Percentiles rank a stretch among this genome's conserved stretches.
These are phyloP conservation scores for Leccinum fuscescens DNA, from an alignment of 1,284 basidiomycete species.

Conservation along the genomic window DNA sequence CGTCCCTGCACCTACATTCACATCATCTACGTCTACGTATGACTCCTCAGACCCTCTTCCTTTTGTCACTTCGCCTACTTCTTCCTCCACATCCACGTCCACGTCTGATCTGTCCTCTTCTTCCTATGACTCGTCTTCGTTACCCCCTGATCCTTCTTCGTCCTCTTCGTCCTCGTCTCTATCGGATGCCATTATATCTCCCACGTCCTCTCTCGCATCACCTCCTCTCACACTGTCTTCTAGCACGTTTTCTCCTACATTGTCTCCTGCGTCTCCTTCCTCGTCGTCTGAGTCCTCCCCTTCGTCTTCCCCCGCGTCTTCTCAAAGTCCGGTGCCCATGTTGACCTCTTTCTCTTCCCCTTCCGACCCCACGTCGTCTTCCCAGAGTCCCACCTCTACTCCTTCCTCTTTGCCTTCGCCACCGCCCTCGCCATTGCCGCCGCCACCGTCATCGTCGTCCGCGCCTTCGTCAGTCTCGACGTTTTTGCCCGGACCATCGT, in stretches of 20 bases:
- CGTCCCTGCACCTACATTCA: background rate
- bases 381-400: background rate
- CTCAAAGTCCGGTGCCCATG: background rate
- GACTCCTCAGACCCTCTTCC: background rate
- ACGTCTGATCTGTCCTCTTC: background rate
- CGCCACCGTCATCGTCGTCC: background rate
- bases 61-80: background rate
- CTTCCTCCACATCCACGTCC: background rate
- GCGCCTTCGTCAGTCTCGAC: background rate
- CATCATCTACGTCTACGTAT: background rate
- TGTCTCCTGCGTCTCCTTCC: background rate
- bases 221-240: background rate
- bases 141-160: background rate
- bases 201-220: background rate
- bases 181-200: background rate
- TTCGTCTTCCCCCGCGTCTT: background rate
- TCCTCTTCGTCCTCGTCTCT: background rate
- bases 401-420: background rate
- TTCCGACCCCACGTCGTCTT: conserved; percentile 1
- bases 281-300: background rate
- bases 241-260: background rate
- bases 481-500: background rate
- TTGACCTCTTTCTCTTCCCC: background rate
- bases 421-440: background rate
- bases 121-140: conserved; percentile 1